Conservation (phyloP, 2,329 filamentous ascomycete species). For the Dothistroma septosporum region DNA sequence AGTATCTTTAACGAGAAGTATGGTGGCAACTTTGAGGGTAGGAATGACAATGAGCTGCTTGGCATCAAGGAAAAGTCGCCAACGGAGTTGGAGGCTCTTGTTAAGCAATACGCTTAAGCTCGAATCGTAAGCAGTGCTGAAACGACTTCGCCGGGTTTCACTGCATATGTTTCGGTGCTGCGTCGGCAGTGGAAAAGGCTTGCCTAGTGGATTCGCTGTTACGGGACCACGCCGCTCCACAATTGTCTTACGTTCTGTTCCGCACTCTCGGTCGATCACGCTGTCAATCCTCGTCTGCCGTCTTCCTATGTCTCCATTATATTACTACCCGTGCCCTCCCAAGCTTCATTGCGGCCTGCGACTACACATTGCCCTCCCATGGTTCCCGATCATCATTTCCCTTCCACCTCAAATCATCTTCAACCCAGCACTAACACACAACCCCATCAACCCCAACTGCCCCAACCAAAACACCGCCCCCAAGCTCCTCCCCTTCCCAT, state of each 20-base stretch:
- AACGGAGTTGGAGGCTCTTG: constrained; percentile 29
- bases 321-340: too few species aligned
- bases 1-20: constrained; percentile 31
- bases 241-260: too few species aligned
- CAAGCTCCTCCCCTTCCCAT: constrained; percentile 1
- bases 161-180: too few species aligned
- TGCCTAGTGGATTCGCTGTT: too few species aligned
- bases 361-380: background rate
- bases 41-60: constrained; percentile 37
- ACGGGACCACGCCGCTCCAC: too few species aligned
- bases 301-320: too few species aligned
- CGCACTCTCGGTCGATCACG: too few species aligned
- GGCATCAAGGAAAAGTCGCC: constrained; percentile 33
- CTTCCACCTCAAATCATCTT: background rate
- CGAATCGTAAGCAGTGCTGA: background rate
- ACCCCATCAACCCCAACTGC: background rate
- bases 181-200: too few species aligned
- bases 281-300: too few species aligned
- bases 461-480: background rate
- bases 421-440: background rate
- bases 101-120: constrained; percentile 20
- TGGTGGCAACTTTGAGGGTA: constrained; percentile 32
- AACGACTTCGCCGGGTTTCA: too few species aligned
- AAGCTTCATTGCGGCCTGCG: background rate
- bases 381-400: background rate